phyloP scores from a whole-genome alignment of 2,329 filamentous ascomycete genomes.

The Ascochyta koolunga region DNA sequence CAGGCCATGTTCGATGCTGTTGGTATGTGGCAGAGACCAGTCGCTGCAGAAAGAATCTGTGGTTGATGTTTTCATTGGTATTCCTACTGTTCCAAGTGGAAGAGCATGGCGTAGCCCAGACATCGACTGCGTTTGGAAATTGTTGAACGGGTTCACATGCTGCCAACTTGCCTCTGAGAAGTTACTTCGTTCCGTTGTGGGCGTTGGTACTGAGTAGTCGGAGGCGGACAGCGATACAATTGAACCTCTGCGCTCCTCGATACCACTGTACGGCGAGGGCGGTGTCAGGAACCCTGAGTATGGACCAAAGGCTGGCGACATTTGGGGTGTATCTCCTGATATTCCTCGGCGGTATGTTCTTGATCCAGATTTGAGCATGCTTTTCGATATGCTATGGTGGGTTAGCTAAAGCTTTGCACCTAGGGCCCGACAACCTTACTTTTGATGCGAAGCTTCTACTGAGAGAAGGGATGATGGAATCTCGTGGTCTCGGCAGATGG shows the following conservation, averaged over 20 bases:
- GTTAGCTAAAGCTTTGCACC: background rate
- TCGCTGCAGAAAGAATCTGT: conserved; percentile 11
- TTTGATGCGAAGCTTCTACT: background rate
- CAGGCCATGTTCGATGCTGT: conserved; percentile 3
- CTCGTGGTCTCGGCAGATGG: conserved; percentile 9
- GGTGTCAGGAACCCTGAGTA: conserved; percentile 35
- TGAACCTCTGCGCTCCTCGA: conserved; percentile 40
- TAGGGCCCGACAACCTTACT: background rate
- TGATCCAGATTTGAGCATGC: conserved; percentile 19
- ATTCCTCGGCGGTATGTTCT: conserved; percentile 15
- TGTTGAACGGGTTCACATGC: conserved; percentile 22
- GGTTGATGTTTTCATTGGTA: conserved; percentile 11
- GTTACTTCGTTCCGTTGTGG: conserved; percentile 34
- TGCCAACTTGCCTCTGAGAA: conserved; percentile 30
- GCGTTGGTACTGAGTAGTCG: conserved; percentile 36
- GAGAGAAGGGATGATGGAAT: conserved; percentile 2
- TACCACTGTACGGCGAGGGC: conserved; percentile 28
- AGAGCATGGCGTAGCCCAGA: conserved; percentile 23
- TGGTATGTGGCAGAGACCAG: conserved; percentile 6
- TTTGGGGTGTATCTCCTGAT: conserved; percentile 30
- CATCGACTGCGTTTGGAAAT: conserved; percentile 21
- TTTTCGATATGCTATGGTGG: background rate
- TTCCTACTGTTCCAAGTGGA: conserved; percentile 6
- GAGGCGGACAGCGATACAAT: conserved; percentile 33
- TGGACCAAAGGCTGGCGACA: conserved; percentile 24